phyloP scores from a whole-genome alignment of 257 asterid species.

The Nicotiana tabacum region DNA sequence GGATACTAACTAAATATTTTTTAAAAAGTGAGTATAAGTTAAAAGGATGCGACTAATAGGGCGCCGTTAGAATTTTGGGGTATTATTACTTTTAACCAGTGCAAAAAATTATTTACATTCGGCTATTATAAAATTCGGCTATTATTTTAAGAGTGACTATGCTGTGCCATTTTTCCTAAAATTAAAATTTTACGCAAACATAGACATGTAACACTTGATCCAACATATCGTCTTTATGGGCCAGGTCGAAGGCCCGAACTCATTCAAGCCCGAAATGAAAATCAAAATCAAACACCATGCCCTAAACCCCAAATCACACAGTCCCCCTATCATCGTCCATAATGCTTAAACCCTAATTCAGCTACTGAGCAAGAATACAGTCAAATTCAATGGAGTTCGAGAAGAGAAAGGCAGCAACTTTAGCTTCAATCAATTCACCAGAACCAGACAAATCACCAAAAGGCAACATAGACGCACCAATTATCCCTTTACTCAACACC shows the following conservation, averaged over 20 bases:
- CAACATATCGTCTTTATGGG: not conserved
- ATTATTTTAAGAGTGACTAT: too few relatives aligned
- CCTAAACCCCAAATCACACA: not conserved
- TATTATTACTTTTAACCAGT: too few relatives aligned
- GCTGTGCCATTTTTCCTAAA: too few relatives aligned
- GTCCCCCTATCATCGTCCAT: not conserved
- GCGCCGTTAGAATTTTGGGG: too few relatives aligned
- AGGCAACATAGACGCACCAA: slow-evolving; percentile 73
- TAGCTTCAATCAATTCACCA: slow-evolving; percentile 61
- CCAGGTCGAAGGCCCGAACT: not conserved
- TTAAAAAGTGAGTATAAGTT: too few relatives aligned
- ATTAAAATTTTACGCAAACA: too few relatives aligned
- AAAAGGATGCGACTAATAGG: too few relatives aligned
- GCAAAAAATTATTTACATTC: too few relatives aligned
- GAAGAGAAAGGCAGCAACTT: slow-evolving; percentile 60
- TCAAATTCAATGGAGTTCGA: slow-evolving; percentile 53
- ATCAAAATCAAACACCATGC: not conserved
- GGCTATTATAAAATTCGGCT: too few relatives aligned
- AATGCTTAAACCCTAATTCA: not conserved
- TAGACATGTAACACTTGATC: too few relatives aligned
- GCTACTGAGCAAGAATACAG: not conserved
- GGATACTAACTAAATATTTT: too few relatives aligned
- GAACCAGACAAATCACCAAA: slow-evolving; percentile 91
- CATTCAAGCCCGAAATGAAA: not conserved
- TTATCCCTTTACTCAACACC: slow-evolving; percentile 57